phyloP scores from a whole-genome alignment of 108 stramenopile genomes.

The Cyclotella choctawhatcheeana region DNA sequence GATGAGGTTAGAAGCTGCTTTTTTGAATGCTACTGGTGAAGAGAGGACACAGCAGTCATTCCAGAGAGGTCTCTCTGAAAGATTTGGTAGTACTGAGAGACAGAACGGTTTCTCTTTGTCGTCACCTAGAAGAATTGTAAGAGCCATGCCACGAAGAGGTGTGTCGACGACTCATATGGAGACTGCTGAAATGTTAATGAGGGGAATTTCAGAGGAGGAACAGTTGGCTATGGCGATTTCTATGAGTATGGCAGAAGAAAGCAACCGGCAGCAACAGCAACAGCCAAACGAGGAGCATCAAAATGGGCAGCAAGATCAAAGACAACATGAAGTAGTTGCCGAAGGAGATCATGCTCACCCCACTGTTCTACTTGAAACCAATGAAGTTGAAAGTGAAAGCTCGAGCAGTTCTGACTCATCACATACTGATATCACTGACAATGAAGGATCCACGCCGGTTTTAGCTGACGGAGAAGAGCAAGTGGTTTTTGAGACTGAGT shows the following conservation, averaged over 20 bases:
- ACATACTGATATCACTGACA: background rate
- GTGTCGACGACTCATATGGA: slow-evolving; percentile 39
- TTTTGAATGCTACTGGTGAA: slow-evolving; percentile 59
- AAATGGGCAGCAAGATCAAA: slow-evolving; percentile 12
- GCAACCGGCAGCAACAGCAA: no score
- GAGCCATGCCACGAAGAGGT: slow-evolving; percentile 18
- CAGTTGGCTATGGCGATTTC: slow-evolving; percentile 89
- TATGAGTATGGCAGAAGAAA: slow-evolving; percentile 72
- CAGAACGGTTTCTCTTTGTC: no score
- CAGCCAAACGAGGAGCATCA: slow-evolving; percentile 46
- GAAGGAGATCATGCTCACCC: no score
- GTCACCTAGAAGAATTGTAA: no score
- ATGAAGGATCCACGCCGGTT: background rate
- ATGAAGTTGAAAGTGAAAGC: background rate
- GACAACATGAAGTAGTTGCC: background rate
- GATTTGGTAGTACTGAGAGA: no score
- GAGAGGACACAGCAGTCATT: background rate
- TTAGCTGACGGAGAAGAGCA: background rate
- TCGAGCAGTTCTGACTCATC: background rate
- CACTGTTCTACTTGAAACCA: background rate
- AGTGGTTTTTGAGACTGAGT: slow-evolving; percentile 1
- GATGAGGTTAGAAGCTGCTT: slow-evolving; percentile 75
- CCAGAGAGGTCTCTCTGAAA: no score
- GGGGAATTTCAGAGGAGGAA: slow-evolving; percentile 80
- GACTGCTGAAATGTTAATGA: slow-evolving; percentile 63